phyloP scores from a whole-genome alignment of 2,329 filamentous ascomycete genomes.

The Talaromyces sp. region DNA sequence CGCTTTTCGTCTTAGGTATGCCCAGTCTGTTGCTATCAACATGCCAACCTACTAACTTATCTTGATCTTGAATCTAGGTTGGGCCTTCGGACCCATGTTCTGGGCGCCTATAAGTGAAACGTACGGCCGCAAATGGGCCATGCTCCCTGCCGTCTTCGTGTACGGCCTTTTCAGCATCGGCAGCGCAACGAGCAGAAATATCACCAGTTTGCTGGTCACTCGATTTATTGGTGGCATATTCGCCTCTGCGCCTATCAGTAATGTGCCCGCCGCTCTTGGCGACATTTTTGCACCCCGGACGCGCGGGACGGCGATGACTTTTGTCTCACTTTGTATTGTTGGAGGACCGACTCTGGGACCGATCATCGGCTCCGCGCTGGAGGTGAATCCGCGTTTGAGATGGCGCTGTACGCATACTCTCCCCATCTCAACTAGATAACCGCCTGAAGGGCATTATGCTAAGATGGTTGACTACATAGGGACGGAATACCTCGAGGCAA shows the following conservation, averaged over 20 bases:
- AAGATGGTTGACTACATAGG: background rate
- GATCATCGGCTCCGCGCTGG: slow-evolving; percentile 49
- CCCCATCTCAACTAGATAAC: no score
- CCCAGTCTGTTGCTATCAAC: background rate
- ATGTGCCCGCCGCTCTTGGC: slow-evolving; percentile 49
- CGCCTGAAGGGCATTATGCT: background rate
- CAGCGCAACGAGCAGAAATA: slow-evolving; percentile 46
- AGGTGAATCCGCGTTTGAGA: slow-evolving; percentile 34
- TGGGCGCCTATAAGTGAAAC: slow-evolving; percentile 48
- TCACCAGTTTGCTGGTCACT: slow-evolving; percentile 41
- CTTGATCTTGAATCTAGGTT: slow-evolving; percentile 24
- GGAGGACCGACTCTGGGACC: slow-evolving; percentile 49
- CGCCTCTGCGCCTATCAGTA: slow-evolving; percentile 49
- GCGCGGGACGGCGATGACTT: slow-evolving; percentile 45
- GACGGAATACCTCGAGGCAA: background rate
- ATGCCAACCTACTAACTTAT: background rate
- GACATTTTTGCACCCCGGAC: slow-evolving; percentile 50
- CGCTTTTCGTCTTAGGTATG: background rate
- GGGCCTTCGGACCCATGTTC: slow-evolving; percentile 38
- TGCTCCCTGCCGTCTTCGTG: slow-evolving; percentile 49
- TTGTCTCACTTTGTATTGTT: slow-evolving; percentile 48
- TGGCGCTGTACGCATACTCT: background rate
- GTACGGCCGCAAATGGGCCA: slow-evolving; percentile 49
- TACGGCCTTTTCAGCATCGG: slow-evolving; percentile 56
- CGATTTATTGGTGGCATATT: slow-evolving; percentile 55